Percentiles rank a stretch among this genome's conserved stretches.
phyloP scores from a whole-genome alignment of 2,329 filamentous ascomycete genomes.

The Fulvia fulva region DNA sequence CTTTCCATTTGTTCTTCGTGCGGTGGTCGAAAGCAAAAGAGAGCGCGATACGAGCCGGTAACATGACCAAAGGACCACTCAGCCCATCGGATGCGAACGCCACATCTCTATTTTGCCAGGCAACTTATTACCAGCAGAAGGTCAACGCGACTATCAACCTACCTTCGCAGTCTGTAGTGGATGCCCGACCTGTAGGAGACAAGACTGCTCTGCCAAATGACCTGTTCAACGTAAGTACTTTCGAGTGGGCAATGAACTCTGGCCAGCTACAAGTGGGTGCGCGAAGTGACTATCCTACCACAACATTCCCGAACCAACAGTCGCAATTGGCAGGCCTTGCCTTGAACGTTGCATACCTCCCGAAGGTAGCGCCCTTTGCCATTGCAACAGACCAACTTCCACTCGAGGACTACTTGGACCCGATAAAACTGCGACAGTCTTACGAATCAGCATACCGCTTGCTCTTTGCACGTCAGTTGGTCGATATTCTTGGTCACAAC shows the following conservation, averaged over 20 bases:
- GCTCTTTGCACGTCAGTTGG: conserved; percentile 39
- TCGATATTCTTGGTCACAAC: conserved; percentile 27
- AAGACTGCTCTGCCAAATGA: conserved; percentile 25
- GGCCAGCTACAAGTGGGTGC: conserved; percentile 14
- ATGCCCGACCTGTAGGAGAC: conserved; percentile 14
- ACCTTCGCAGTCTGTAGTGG: conserved; percentile 22
- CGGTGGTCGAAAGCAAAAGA: conserved; percentile 24
- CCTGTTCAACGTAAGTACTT: conserved; percentile 31
- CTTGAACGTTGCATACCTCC: conserved; percentile 25
- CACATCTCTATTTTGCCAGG: conserved; percentile 43
- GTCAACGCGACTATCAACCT: conserved; percentile 41
- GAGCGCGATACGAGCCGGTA: not conserved
- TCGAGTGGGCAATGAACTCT: conserved; percentile 37
- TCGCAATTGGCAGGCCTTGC: conserved; percentile 19
- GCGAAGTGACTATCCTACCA: conserved; percentile 20
- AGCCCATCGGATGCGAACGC: conserved; percentile 8
- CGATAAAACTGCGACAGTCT: conserved; percentile 29
- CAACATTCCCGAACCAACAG: conserved; percentile 21
- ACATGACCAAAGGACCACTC: not conserved
- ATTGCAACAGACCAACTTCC: conserved; percentile 29
- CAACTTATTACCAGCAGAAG: conserved; percentile 45
- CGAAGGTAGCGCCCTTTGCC: conserved; percentile 39
- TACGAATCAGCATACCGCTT: conserved; percentile 43
- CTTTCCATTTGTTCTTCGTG: conserved; percentile 41
- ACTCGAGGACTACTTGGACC: conserved; percentile 35